Base-by-base conservation (phyloP, 306 rosid genomes). In the Prunus davidiana region DNA sequence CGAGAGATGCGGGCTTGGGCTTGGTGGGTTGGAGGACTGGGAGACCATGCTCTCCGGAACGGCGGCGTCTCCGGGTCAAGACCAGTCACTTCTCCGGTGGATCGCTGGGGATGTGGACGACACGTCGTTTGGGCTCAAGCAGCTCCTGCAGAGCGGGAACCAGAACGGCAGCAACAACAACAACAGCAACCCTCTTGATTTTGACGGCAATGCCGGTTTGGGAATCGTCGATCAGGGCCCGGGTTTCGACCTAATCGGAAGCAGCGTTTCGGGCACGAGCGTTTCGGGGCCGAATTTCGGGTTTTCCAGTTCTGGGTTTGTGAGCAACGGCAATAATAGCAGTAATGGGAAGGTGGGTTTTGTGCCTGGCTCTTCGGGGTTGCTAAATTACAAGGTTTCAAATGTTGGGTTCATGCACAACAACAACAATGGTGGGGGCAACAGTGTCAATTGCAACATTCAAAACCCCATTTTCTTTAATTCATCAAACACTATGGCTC, bases 61-160 rank as follows among this genome's bases (percentile, higher is more conserved):
- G 57, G 67, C 72, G 67, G 76, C 55, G 50, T 74, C 85, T 6
- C 82, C 85, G 25, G 85, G 81, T 10, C 88, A 69, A 11, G 88
- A 85, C 73, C 88, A 81, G 64, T 85, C 88, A 15, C 76, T 85
- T 52, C 76, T 82, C 15, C 72, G 88, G 32, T 85, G 82, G 85
- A 81, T 85, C 82, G 51, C 80, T 12, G 86, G 83, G 3, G 86
- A 85, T 25, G 76, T 71, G 12, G 86, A 85, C 32, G 84, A 82
- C 75, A 54, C 80, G 47, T 72, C 77, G 32, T 52, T 82, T 7
- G 83, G 84, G 28, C 62, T 79, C 34, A 85, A 85, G 6, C 77
- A 64, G 73, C 81, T 84, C 5, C 51, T 81, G 72, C 85, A 78
- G 41, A 46, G 56, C 43, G 81, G 83, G 41, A 79, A 45, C 62